Conservation (phyloP, 345 rosid genomes). For the Populus euphratica region DNA sequence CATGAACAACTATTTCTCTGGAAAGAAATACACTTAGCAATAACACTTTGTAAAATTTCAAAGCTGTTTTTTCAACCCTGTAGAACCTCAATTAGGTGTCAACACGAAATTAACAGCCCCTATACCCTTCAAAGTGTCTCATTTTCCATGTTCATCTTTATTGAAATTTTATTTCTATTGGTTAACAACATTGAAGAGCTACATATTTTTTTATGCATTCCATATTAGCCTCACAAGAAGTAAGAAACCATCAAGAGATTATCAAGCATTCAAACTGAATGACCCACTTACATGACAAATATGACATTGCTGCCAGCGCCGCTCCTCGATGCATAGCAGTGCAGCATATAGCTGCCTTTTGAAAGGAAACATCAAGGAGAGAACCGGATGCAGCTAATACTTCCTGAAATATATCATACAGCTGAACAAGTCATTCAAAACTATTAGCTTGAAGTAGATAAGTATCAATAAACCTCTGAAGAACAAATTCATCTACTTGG, state of each 20-base stretch:
- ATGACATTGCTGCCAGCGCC: conserved; percentile 92
- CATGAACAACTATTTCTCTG: no score
- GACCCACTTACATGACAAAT: conserved; percentile 64
- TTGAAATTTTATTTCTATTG: neutral
- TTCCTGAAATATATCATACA: conserved; percentile 46
- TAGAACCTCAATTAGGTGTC: no score
- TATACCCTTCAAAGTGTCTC: neutral
- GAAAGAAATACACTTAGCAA: no score
- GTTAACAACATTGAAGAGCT: neutral
- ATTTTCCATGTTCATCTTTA: neutral
- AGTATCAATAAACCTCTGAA: conserved; percentile 6
- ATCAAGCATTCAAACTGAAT: neutral
- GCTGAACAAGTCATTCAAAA: conserved; percentile 11
- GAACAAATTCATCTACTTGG: neutral
- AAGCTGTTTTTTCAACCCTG: no score
- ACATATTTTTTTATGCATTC: neutral
- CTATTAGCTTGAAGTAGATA: neutral
- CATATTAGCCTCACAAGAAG: neutral
- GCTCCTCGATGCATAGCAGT: conserved; percentile 99
- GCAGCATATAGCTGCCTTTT: conserved; percentile 95
- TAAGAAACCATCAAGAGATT: neutral
- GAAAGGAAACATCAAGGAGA: conserved; percentile 83
- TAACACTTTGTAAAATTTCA: no score
- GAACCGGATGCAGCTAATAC: conserved; percentile 70
- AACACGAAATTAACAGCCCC: no score